phyloP scores from a whole-genome alignment of 2,329 filamentous ascomycete species.

The Talaromyces sp. region DNA sequence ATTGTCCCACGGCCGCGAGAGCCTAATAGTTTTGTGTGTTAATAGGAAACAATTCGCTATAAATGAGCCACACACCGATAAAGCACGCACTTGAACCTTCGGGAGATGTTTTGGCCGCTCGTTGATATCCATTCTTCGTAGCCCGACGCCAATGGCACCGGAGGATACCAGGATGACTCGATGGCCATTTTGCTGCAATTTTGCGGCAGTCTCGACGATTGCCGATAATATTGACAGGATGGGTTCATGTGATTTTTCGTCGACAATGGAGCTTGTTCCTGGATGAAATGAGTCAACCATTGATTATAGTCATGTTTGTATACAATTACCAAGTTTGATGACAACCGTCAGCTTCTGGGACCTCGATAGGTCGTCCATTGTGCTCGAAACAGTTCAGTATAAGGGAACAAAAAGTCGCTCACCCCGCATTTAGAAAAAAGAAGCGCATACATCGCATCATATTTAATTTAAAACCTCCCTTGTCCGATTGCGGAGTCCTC shows the following conservation, averaged over 20 bases:
- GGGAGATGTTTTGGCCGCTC: constrained; percentile 86
- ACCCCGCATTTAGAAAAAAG: not conserved
- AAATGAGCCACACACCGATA: not conserved
- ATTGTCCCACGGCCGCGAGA: constrained; percentile 92
- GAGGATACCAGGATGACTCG: constrained; percentile 95
- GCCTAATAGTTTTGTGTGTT: constrained; percentile 50
- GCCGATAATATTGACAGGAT: constrained; percentile 83
- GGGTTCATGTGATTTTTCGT: constrained; percentile 91
- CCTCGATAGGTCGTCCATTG: constrained; percentile 21
- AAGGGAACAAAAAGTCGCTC: not conserved
- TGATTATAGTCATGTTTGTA: not conserved
- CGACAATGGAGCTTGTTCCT: constrained; percentile 99
- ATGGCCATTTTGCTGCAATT: constrained; percentile 83
- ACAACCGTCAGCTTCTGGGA: constrained; percentile 29
- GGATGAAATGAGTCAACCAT: constrained; percentile 13
- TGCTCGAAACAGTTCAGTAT: constrained; percentile 6
- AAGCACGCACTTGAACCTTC: constrained; percentile 63
- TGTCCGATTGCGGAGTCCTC: constrained; percentile 5
- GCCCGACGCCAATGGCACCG: constrained; percentile 88
- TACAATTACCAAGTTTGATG: constrained; percentile 31
- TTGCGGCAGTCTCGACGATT: constrained; percentile 90
- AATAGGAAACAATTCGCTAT: not conserved
- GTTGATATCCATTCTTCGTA: constrained; percentile 82
- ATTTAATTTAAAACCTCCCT: constrained; percentile 1
- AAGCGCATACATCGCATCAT: not conserved